Percentiles rank a stretch among this genome's conserved stretches.
phyloP scores from a whole-genome alignment of 768 basidiomycete genomes.

The Trametes coccinea region DNA sequence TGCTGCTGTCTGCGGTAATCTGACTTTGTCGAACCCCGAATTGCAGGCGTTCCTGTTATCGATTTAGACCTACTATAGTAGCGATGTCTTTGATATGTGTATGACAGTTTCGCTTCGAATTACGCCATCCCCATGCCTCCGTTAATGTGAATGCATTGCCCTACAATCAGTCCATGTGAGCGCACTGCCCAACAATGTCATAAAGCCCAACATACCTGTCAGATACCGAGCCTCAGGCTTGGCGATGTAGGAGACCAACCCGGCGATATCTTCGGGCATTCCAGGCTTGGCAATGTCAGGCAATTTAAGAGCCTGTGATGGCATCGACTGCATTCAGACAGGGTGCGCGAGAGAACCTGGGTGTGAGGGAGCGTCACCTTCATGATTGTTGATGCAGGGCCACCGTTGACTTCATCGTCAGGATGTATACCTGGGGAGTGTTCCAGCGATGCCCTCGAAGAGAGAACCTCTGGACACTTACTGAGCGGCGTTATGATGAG shows the following conservation, averaged over 20 bases:
- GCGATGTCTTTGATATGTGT: no score
- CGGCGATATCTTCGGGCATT: slow-evolving; percentile 22
- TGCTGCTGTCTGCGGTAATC: no score
- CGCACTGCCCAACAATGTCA: background rate
- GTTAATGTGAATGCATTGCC: slow-evolving; percentile 9
- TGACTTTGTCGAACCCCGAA: no score
- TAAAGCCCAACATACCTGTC: slow-evolving; percentile 17
- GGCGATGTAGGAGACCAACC: slow-evolving; percentile 25
- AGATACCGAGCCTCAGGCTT: slow-evolving; percentile 26
- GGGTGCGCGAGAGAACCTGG: no score
- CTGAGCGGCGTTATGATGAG: slow-evolving; percentile 25
- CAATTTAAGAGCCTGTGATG: no score
- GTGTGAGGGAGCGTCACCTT: background rate
- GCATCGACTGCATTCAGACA: no score
- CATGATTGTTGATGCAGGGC: slow-evolving; percentile 2
- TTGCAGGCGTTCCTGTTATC: no score
- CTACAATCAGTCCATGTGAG: background rate
- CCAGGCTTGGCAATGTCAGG: background rate
- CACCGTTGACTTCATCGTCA: slow-evolving; percentile 13
- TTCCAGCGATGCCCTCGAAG: no score
- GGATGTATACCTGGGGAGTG: slow-evolving; percentile 1
- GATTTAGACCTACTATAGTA: no score
- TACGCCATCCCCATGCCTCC: slow-evolving; percentile 6
- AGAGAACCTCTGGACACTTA: background rate
- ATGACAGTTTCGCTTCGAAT: no score